Evolutionary conservation across 108 stramenopile species (phyloP).

Genomic region (Conticribra weissflogii): DNA sequence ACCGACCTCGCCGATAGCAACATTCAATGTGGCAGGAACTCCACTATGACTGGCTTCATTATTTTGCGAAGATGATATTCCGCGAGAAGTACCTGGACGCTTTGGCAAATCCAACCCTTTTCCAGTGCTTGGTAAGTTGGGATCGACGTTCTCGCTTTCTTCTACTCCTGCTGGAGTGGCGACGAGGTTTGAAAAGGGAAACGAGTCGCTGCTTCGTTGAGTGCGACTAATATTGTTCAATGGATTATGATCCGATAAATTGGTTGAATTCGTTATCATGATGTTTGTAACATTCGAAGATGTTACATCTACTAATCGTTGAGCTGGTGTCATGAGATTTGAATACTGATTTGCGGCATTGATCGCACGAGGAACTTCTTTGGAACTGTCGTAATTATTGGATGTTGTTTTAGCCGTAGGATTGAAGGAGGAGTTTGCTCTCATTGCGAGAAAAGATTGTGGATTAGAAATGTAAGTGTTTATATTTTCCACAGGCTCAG

Average conservation of each 20-base stretch:
- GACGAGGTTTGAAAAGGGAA: neutral
- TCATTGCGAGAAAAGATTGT: too few relatives aligned
- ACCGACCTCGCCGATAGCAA: too few relatives aligned
- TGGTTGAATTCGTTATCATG: neutral
- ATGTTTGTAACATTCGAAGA: too few relatives aligned
- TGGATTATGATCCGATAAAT: neutral
- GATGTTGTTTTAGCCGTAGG: slow-evolving; percentile 10
- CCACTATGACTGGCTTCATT: too few relatives aligned
- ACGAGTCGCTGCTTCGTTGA: neutral
- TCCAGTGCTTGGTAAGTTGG: slow-evolving; percentile 7
- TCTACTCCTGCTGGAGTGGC: neutral
- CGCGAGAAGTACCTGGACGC: slow-evolving; percentile 38
- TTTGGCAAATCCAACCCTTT: slow-evolving; percentile 29
- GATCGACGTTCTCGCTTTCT: slow-evolving; percentile 9
- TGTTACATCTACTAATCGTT: neutral
- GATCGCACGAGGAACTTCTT: neutral
- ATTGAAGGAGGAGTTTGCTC: too few relatives aligned
- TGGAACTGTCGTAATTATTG: neutral
- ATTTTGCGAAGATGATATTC: neutral
- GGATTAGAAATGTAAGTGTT: neutral
- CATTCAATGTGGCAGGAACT: too few relatives aligned
- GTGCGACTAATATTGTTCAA: neutral
- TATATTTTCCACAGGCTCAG: neutral
- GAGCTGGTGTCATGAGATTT: neutral
- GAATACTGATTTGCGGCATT: neutral